phyloP scores from a whole-genome alignment of 768 basidiomycete species.

The Tephrocybe sp. region DNA sequence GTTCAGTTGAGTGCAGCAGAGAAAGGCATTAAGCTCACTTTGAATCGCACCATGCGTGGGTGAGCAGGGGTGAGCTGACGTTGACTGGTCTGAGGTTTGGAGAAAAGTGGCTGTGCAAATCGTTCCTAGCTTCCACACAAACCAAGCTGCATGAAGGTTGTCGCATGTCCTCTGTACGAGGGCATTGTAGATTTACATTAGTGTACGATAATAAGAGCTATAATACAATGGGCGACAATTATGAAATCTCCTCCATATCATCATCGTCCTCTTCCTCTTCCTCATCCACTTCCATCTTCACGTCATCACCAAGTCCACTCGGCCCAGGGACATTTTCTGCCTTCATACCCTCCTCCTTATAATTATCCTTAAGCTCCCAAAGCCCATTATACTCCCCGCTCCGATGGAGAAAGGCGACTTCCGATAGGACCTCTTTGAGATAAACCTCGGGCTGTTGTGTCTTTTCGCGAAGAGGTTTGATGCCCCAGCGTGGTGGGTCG shows the following conservation, averaged over 20 bases:
- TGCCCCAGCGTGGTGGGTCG: slow-evolving; percentile 79
- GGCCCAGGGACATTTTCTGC: slow-evolving; percentile 44
- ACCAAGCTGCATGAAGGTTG: no score
- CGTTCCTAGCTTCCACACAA: no score
- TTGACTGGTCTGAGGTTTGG: no score
- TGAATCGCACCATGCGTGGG: slow-evolving; percentile 23
- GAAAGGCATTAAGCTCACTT: slow-evolving; percentile 7
- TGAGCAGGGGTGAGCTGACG: no score
- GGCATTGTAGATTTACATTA: neutral
- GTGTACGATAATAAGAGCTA: neutral
- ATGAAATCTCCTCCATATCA: slow-evolving; percentile 75
- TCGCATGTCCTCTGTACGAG: no score
- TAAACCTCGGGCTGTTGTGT: slow-evolving; percentile 88
- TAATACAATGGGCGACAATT: neutral
- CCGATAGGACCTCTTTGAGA: slow-evolving; percentile 78
- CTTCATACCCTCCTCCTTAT: slow-evolving; percentile 60
- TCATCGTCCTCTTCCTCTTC: slow-evolving; percentile 62
- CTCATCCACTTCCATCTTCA: slow-evolving; percentile 59
- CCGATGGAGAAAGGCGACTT: slow-evolving; percentile 75
- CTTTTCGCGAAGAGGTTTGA: slow-evolving; percentile 72
- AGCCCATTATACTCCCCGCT: slow-evolving; percentile 79
- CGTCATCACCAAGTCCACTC: slow-evolving; percentile 30
- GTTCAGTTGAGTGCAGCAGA: neutral
- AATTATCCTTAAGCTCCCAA: slow-evolving; percentile 79
- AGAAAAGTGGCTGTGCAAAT: no score